Conservation (phyloP, 345 rosid species). For the Populus alba region DNA sequence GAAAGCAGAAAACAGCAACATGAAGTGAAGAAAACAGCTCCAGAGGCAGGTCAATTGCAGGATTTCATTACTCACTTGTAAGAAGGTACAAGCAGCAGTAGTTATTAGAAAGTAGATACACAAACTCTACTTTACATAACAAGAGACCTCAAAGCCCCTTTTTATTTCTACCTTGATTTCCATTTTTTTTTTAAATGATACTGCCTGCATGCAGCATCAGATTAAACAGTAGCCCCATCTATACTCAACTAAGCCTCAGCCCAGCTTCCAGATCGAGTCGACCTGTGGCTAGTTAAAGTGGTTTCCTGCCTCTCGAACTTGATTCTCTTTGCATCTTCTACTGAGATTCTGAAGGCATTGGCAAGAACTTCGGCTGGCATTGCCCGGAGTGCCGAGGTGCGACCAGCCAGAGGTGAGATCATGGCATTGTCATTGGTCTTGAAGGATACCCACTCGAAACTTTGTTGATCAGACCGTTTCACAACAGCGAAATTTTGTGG, state of each 20-base stretch:
- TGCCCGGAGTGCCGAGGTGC: constrained; percentile 46
- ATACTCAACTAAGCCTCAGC: constrained; percentile 39
- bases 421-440: constrained; percentile 59
- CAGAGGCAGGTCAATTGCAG: too few species aligned
- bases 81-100: not conserved
- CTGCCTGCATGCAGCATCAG: not conserved
- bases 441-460: constrained; percentile 65
- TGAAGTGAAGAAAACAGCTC: too few species aligned
- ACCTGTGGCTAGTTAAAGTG: constrained; percentile 22
- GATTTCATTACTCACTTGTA: not conserved
- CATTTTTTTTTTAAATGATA: not conserved
- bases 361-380: constrained; percentile 57
- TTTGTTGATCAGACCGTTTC: constrained; percentile 44
- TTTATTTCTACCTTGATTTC: not conserved
- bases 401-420: constrained; percentile 47
- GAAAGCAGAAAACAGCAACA: too few species aligned
- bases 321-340: constrained; percentile 55
- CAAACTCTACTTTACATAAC: not conserved
- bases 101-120: not conserved
- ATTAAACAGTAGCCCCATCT: not conserved
- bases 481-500: constrained; percentile 64
- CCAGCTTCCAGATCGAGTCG: constrained; percentile 33
- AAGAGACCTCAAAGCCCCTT: not conserved
- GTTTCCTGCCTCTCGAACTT: constrained; percentile 50
- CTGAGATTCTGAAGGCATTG: constrained; percentile 41